Evolutionary conservation across 805 yeast genomes (phyloP).

Genomic region (Novakomyces olei): DNA sequence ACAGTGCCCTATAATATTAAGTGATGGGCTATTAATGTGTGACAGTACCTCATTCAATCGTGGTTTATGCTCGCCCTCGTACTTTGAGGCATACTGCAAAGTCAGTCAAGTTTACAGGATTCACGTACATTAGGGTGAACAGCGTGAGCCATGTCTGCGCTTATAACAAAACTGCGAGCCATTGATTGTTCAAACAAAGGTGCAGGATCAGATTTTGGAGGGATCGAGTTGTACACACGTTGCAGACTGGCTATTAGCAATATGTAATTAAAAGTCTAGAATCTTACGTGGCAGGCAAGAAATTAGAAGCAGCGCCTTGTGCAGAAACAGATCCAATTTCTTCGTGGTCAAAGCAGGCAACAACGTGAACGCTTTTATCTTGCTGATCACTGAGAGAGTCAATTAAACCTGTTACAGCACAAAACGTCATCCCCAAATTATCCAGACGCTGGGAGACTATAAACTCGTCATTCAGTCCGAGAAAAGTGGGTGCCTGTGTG

Average conservation of each 20-base stretch:
- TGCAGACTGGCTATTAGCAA: too few relatives aligned
- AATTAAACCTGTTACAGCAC: slow-evolving; percentile 52
- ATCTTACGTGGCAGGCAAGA: slow-evolving; percentile 62
- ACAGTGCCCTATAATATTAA: too few relatives aligned
- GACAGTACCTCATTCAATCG: slow-evolving; percentile 50
- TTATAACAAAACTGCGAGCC: slow-evolving; percentile 56
- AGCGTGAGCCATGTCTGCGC: slow-evolving; percentile 95
- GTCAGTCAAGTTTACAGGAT: too few relatives aligned
- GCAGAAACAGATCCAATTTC: slow-evolving; percentile 86
- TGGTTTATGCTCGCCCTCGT: slow-evolving; percentile 66
- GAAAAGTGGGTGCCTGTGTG: slow-evolving; percentile 59
- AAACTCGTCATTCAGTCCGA: slow-evolving; percentile 80
- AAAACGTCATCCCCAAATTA: slow-evolving; percentile 57
- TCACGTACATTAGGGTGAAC: slow-evolving; percentile 92
- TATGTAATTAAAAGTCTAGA: too few relatives aligned
- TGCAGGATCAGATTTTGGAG: too few relatives aligned
- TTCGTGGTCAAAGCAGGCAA: slow-evolving; percentile 85
- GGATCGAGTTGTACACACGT: too few relatives aligned
- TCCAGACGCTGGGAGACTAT: slow-evolving; percentile 81
- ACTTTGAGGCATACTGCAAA: slow-evolving; percentile 46
- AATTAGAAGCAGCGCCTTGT: slow-evolving; percentile 90
- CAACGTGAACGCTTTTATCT: slow-evolving; percentile 41
- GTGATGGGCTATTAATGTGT: too few relatives aligned
- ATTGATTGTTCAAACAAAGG: slow-evolving; percentile 13
- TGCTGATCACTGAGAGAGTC: slow-evolving; percentile 21